These are phyloP conservation scores for Hypoxylon sp. DNA, from an alignment of 2,329 filamentous ascomycete genomes.

Conservation along the genomic window DNA sequence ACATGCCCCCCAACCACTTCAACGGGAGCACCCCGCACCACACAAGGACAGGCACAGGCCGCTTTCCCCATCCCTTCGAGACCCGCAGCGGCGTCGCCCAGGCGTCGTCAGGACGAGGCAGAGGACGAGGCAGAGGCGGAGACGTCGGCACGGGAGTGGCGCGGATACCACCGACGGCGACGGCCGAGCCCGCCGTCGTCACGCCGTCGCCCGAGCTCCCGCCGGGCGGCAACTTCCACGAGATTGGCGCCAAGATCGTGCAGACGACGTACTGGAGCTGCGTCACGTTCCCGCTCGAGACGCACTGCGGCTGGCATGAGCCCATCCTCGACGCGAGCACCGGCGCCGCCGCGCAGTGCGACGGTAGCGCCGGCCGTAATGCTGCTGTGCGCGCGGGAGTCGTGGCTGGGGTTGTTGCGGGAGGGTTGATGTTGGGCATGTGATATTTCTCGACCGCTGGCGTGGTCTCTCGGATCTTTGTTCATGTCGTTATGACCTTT, in stretches of 20 bases:
- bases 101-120: too few relatives aligned
- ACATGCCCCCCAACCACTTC: background rate
- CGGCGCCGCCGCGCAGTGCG: slow-evolving; percentile 11
- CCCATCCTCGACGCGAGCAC: slow-evolving; percentile 44
- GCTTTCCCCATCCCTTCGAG: background rate
- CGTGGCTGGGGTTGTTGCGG: slow-evolving; percentile 29
- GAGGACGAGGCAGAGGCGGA: too few relatives aligned
- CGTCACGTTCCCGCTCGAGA: slow-evolving; percentile 43
- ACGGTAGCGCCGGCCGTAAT: slow-evolving; percentile 15
- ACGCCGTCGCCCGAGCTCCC: slow-evolving; percentile 32
- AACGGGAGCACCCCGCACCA: background rate
- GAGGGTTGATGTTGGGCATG: slow-evolving; percentile 24
- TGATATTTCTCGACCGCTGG: slow-evolving; percentile 4
- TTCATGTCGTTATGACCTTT: background rate
- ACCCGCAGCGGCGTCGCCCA: slow-evolving; percentile 6
- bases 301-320: slow-evolving; percentile 52
- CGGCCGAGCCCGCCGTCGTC: slow-evolving; percentile 18
- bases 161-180: background rate
- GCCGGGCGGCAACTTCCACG: slow-evolving; percentile 34
- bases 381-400: slow-evolving; percentile 20
- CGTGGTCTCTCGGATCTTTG: background rate
- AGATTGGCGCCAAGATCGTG: slow-evolving; percentile 38
- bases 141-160: slow-evolving; percentile 1
- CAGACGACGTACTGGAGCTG: slow-evolving; percentile 53
- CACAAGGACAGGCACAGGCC: background rate